Conservation (phyloP, 2,329 filamentous ascomycete genomes). For the Colletotrichum falcatum region DNA sequence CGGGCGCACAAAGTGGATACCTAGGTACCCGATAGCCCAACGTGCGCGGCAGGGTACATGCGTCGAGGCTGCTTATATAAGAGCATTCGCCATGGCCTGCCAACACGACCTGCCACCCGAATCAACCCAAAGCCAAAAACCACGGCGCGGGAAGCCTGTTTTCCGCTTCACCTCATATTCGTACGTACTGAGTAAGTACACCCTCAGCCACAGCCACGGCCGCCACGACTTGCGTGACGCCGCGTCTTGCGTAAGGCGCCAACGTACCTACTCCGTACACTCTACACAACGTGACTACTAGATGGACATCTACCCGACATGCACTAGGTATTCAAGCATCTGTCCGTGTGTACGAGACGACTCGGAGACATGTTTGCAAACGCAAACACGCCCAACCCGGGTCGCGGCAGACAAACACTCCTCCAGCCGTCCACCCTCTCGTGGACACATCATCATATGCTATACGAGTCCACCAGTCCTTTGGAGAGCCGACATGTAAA, state of each 20-base stretch:
- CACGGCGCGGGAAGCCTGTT: constrained; percentile 25
- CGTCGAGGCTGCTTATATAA: not conserved
- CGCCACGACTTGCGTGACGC: constrained; percentile 53
- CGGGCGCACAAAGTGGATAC: too few relatives aligned
- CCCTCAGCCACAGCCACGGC: constrained; percentile 36
- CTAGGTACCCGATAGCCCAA: constrained; percentile 12
- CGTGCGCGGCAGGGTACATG: not conserved
- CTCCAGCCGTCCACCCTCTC: not conserved
- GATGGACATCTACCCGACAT: too few relatives aligned
- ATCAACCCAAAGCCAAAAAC: constrained; percentile 7
- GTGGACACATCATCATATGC: not conserved
- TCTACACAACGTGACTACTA: too few relatives aligned
- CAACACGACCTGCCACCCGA: constrained; percentile 25
- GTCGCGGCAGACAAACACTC: not conserved
- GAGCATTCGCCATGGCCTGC: too few relatives aligned
- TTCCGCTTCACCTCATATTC: too few relatives aligned
- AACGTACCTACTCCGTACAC: not conserved
- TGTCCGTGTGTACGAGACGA: not conserved
- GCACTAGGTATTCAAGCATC: too few relatives aligned
- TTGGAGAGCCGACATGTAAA: not conserved
- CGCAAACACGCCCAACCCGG: not conserved
- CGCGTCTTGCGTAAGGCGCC: constrained; percentile 13
- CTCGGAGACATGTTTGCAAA: constrained; percentile 1
- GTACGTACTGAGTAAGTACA: too few relatives aligned
- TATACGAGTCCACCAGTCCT: not conserved